Evolutionary conservation across 2,329 filamentous ascomycete genomes (phyloP), one percentile per base, ranked within the genome.

Genomic region (Pseudocercospora ulei): DNA sequence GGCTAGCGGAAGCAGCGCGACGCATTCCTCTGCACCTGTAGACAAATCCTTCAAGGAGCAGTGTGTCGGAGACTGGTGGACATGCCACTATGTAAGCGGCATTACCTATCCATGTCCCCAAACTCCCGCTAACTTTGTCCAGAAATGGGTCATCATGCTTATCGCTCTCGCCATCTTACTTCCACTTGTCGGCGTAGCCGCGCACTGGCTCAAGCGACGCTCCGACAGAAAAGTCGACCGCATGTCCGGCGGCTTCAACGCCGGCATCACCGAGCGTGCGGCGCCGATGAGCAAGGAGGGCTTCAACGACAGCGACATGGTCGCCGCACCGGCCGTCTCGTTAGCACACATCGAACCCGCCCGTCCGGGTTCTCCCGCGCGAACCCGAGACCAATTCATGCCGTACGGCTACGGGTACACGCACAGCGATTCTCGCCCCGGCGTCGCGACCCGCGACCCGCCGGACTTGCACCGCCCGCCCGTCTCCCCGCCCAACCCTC

Each of bases 71-170:
- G 41, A 42, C 22, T 54, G 53, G 53, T 55, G 52, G 52, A 39
- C 35, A 24, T 39, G 43, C 18, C 51, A 54, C 27, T 55, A 49
- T 29, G 51, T 55, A 37, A 24, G 48, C 49, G 3, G 6, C 14
- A 2, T 17, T 14, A 22, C 9, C 12, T 4, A n/a, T 19, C 5
- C 7, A 17, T 17, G 30, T 29, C 8, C 2, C 8, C 14, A 9
- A 9, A 17, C 23, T 27, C 9, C 3, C 18, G 27, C 44, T 50
- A 38, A 52, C 45, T 5, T 38, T 7, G 26, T 17, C 17, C 43
- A 59, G 56, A 71, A 77, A 65, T 93, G 83, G 83, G 74, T 92
- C 29, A 70, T 88, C 46, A 84, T 90, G 71, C 69, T 90, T 37
- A 77, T 85, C 48, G 66, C 88, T 46, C 69, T 92, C 17, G 70